Evolutionary conservation across 2,329 filamentous ascomycete genomes (phyloP), one percentile per base, ranked within the genome.

Genomic region (Fusarium domesticum): DNA sequence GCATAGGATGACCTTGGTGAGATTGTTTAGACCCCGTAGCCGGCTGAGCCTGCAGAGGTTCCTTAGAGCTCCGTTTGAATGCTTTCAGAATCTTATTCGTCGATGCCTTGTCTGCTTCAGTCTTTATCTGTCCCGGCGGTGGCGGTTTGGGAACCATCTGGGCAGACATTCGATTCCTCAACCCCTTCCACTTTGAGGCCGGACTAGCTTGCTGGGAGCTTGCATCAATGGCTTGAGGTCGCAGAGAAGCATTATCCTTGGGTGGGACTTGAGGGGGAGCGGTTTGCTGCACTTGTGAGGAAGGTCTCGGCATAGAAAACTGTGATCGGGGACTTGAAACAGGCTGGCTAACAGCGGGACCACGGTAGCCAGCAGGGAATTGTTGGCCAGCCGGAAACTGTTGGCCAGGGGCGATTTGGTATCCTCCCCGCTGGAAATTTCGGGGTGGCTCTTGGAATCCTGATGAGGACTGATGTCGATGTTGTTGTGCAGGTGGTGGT

Each of bases 151-250:
- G 53, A 2, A 49, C 42, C 38, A 58, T 50, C 37, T 69, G 66
- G 16, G 45, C 61, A 3, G 60, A 64, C 53, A 69, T 49, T 25
- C 64, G 58, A 23, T 59, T 65, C 42, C 43, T 64, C 15, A 68
- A 35, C 2, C 58, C 64, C 44, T 64, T 68, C 65, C 64, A 67
- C 34, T 60, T 62, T 4, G 61, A 64, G 5, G 56, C 56, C 12
- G 58, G 50, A 20, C 53, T 51, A 8, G 51, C 51, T 19, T 59
- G 49, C 7, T 51, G 52, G 39, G 39, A 19, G 5, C 45, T 47
- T 8, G 38, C 42, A 33, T 54, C 44, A 10, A 45, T 33, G 10
- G 36, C 35, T 18, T 44, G 47, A 7, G 44, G 39, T 11, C 50
- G 48, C 18, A 43, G 45, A 18, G 37, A 35, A 35, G 28, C 37